Base-by-base conservation (phyloP, 371 early-diverging fungal genomes). In the Apophysomyces sp. region DNA sequence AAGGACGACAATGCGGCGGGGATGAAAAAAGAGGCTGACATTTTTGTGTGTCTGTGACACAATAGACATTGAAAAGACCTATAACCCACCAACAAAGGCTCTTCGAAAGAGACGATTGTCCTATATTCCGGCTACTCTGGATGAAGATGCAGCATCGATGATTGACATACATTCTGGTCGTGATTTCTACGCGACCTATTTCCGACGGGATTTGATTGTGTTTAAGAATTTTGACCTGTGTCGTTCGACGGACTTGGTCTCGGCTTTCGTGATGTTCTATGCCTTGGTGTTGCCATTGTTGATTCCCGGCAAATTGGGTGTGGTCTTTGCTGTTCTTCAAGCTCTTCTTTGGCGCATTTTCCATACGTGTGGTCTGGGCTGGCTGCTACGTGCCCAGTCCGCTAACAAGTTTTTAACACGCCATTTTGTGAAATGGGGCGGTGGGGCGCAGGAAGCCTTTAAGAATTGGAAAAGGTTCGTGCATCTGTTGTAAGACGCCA, bases 381-480 rank as follows among this genome's bases (percentile, higher is more conserved):
- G 65, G 6, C 71, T 96, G 13, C 76, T 96, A 52, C 76, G 78
- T 32, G 71, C 77, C 34, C 96, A 96, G 69, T 89, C 89, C 56
- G 76, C 71, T n/a, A 70, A 74, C 65, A 90, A 91, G 67, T 82
- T 86, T 34, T 93, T 92, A 71, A 93, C 89, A 6, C 84, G 89
- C 44, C 92, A 93, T 73, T 95, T 89, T 65, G 89, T 96, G 67
- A 90, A 89, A 68, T 86, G 83, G 63, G 96, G 96, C 15, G 88
- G 87, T 12, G 87, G 86, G n/a, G 74, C 82, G 15, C 67, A 81
- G 57, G 94, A 94, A 51, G 94, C 95, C 0, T 95, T 94, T 66
- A 70, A 85, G 40, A 89, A 89, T 71, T 96, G 96, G 96, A 94
- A 92, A 65, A 79, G 79, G 63, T 80, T 61, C 53, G 34, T n/a